Evolutionary conservation across 2,329 filamentous ascomycete species (phyloP).

Genomic region (Nemania sp.): DNA sequence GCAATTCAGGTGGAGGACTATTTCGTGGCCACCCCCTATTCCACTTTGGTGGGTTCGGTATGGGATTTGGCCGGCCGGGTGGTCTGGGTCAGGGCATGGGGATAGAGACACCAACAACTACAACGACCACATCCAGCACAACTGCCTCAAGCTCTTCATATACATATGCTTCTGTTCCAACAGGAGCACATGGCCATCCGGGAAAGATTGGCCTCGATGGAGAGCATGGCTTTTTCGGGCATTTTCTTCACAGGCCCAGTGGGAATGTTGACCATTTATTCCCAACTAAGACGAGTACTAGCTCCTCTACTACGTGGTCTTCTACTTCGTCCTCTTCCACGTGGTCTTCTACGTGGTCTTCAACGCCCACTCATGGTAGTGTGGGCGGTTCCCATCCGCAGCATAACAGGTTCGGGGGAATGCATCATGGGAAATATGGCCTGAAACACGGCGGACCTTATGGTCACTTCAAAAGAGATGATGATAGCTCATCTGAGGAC

Average conservation of each 20-base stretch:
- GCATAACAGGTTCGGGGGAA: not conserved
- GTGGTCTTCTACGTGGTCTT: not conserved
- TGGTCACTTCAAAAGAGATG: not conserved
- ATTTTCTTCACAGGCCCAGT: not conserved
- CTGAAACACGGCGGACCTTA: not conserved
- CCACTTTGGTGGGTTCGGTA: not conserved
- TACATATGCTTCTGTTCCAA: not conserved
- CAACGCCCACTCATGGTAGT: not conserved
- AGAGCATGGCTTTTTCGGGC: not conserved
- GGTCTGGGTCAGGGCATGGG: not conserved
- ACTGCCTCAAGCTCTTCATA: not conserved
- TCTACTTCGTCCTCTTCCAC: not conserved
- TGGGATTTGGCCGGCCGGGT: not conserved
- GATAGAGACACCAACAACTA: not conserved
- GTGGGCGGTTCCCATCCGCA: not conserved
- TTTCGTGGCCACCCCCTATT: not conserved
- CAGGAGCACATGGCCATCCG: not conserved
- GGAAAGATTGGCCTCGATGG: not conserved
- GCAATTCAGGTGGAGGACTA: not conserved
- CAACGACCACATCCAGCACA: not conserved
- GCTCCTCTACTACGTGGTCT: not conserved
- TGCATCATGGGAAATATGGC: not conserved
- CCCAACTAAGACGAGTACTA: not conserved
- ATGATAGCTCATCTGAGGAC: not conserved
- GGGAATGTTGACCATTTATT: not conserved